Base-by-base conservation (phyloP, 306 rosid species). In the Mimosa pudica region DNA sequence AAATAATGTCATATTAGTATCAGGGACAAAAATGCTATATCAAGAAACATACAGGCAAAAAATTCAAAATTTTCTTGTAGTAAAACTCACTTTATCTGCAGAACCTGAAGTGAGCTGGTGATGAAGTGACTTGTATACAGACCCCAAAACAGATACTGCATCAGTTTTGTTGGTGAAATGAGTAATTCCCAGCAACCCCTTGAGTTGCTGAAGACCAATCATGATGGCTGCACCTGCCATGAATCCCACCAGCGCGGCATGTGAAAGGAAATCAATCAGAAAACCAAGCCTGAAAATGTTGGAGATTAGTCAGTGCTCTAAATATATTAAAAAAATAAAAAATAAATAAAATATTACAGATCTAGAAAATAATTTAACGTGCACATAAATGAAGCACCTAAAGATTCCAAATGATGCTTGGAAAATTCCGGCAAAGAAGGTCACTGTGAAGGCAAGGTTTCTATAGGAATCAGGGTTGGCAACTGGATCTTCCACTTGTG, bases 141-240 rank as follows among this genome's bases (percentile, higher is more conserved):
- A 88, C 62, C 70, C 81, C 73, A 95, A 18, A 38, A 95, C 98
- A 2, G 98, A 91, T 17, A 89, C 80, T 30, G 61, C 75, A 82
- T 95, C 95, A 13, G 97, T 90, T 74, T 92, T 85, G 78, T 47
- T 79, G 36, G 98, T 91, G 66, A 95, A 95, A 68, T 89, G 88
- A 75, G 7, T 82, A 36, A 95, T 76, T 44, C 97, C 98, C 44
- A 95, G 82, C n/a, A 95, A 80, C 8, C 98, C 98, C 66, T 87
- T 95, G 8, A 95, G 90, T 58, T 95, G 98, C 64, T 95, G 98
- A 79, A 95, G 98, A 54, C 97, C 97, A 79, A 95, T 92, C 16
- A 92, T 85, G 79, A 95, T 91, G 70, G 98, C 98, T 73, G 98
- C 97, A 3, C 98, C 98, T 16, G 89, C 98, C 97, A 91, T 91